A percentile compares a stretch with the other conserved stretches of the same genome.
phyloP scores from a whole-genome alignment of 345 rosid species.

The Arabidopsis arenosa region DNA sequence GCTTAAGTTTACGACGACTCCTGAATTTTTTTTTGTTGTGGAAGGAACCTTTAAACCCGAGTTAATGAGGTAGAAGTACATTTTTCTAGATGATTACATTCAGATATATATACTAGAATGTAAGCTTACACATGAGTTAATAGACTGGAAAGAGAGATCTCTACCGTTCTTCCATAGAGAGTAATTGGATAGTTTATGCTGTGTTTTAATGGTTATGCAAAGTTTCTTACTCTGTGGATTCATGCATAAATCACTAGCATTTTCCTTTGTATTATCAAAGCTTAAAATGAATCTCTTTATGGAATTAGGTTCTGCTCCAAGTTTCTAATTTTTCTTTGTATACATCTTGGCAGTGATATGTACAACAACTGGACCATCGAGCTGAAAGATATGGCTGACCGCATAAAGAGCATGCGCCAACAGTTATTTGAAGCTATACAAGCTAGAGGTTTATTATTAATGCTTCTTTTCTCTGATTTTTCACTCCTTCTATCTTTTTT shows the following conservation, averaged over 20 bases:
- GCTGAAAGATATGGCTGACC: conserved; percentile 78
- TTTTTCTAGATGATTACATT: background rate
- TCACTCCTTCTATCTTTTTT: background rate
- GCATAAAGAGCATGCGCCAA: conserved; percentile 72
- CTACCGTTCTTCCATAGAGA: background rate
- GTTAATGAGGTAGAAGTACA: conserved; percentile 1
- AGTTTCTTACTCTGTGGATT: background rate
- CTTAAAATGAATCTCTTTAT: background rate
- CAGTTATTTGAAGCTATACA: conserved; percentile 64
- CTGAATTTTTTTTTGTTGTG: background rate
- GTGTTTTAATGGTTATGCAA: conserved; percentile 14
- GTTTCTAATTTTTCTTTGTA: conserved; percentile 23
- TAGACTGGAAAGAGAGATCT: conserved; percentile 13
- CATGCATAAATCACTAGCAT: background rate
- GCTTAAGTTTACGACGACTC: too few species aligned
- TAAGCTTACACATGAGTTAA: background rate
- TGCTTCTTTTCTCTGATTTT: background rate
- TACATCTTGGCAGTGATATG: conserved; percentile 54
- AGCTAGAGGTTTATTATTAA: conserved; percentile 53
- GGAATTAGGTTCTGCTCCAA: conserved; percentile 15
- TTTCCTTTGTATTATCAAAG: conserved; percentile 6
- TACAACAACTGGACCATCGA: conserved; percentile 71
- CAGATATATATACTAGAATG: background rate
- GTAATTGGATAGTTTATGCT: conserved; percentile 8
- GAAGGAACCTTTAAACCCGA: background rate